Base-by-base conservation (phyloP, 768 basidiomycete genomes). In the Termitomyces sp. region DNA sequence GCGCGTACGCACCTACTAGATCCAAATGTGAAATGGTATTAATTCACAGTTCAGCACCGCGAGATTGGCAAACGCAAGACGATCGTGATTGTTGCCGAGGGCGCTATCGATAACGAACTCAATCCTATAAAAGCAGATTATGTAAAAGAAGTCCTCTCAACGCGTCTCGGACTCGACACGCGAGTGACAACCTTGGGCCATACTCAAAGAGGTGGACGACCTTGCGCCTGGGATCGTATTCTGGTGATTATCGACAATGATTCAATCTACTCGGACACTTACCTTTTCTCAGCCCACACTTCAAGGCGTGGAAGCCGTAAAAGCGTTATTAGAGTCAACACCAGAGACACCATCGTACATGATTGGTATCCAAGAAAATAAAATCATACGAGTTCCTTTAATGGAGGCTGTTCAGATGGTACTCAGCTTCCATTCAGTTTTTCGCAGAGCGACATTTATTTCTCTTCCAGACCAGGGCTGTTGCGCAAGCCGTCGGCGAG, bases 61-160 rank as follows among this genome's bases (percentile, higher is more conserved):
- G 76, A 82, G 62, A 76, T 90, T 24, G 97, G 97, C 35, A 98
- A 98, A 75, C 87, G 97, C 64, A 97, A 96, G 76, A 98, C 96
- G 1, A 97, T 99, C 63, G 94, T 99, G 58, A 97, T 99, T 62
- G 89, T 98, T 43, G 96, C 97, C 1, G 97, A 99, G 74, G 97
- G 97, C 26, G 96, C 97, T 9, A 85, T 90, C 49, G 96, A 98
- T 70, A 75, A 79, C 51, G 77, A 90, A 65, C 82, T 98, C 46
- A 86, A 96, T 30, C 94, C 94, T 20, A 98, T 99, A 68, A 86
- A 80, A 43, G 87, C 94, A 18, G 91, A 92, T 26, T 85, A 94
- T 66, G 86, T 99, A 72, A 98, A 94, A 73, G 81, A 92, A 20
- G 84, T 99, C 41, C 83, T 98, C 13, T 76, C 90, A 0, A 86